Evolutionary conservation across 257 asterid genomes (phyloP), one percentile per base, ranked within the genome.

Genomic region (Ballota nigra): DNA sequence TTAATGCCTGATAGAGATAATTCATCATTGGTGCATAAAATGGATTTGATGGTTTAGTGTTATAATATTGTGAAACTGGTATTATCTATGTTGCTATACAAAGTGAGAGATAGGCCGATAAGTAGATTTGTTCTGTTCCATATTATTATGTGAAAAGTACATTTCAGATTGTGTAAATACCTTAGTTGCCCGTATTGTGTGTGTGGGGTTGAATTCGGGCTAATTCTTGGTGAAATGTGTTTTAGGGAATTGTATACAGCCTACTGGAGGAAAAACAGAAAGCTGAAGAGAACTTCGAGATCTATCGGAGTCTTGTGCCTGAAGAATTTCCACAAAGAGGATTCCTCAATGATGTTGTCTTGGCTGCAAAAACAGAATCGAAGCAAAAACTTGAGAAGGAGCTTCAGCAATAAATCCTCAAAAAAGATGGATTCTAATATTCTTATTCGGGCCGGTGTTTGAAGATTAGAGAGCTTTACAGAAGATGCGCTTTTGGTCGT

Each of bases 211-310:
- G 29, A 1, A 12, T 43, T 43, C 15, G 52, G 19, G 18, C 19
- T 43, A 43, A 19, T 19, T 20, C 6, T 22, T 22, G 8, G 28
- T 53, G 6, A 20, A 20, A 20, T 20, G 75, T 66, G 63, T 73
- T 53, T 59, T 88, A 93, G 98, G 98, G 96, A 49, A 89, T 93
- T 23, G 85, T 86, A 63, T 91, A 87, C 88, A 86, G 96, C 71
- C 80, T 93, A 59, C 77, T 93, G 56, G 96, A 84, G 73, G 88
- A 83, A 77, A 85, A 73, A 77, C 72, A 82, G 83, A 91, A 89
- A 83, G 98, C 98, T 5, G 86, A 77, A 15, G 87, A 84, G 76
- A 75, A 71, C 51, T 93, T 91, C 72, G 96, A 85, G 85, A 83
- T 82, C n/a, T 91, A 89, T 52, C 83, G 83, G 34, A 83, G 88